These are phyloP conservation scores for Paramecium biaurelia DNA, from an alignment of 73 alveolate species.

Conservation along the genomic window DNA sequence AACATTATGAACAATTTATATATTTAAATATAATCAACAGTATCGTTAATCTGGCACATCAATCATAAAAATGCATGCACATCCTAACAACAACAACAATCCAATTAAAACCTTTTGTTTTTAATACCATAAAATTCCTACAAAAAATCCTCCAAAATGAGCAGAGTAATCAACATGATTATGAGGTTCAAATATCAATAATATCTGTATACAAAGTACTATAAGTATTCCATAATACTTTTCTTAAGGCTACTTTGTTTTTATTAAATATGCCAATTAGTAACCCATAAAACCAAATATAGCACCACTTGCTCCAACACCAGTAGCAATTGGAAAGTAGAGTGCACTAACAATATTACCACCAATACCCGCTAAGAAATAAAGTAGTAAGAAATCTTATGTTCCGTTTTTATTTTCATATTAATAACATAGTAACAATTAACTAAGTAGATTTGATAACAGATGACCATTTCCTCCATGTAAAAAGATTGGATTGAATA, in stretches of 20 bases:
- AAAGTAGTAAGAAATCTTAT: background rate
- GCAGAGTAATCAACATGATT: conserved; percentile 19
- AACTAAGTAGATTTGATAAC: background rate
- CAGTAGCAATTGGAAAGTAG: background rate
- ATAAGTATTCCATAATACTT: background rate
- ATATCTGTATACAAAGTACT: background rate
- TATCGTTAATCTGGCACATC: background rate
- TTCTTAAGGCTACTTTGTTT: background rate
- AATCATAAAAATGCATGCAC: background rate
- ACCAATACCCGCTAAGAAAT: background rate
- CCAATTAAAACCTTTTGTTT: background rate
- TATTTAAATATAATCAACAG: background rate
- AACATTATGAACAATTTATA: no score
- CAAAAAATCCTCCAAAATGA: conserved; percentile 26
- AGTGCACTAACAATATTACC: conserved; percentile 34
- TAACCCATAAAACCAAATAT: conserved; percentile 33
- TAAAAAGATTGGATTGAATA: conserved; percentile 42
- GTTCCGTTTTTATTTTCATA: conserved; percentile 21
- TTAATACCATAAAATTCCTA: background rate
- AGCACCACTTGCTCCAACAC: conserved; percentile 47
- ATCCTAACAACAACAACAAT: background rate
- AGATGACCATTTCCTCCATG: conserved; percentile 3
- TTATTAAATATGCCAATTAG: background rate
- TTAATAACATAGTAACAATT: background rate
- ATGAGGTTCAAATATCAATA: conserved; percentile 8